These are phyloP conservation scores for Pythium aquatile DNA, from an alignment of 352 stramenopile species.

Conservation along the genomic window DNA sequence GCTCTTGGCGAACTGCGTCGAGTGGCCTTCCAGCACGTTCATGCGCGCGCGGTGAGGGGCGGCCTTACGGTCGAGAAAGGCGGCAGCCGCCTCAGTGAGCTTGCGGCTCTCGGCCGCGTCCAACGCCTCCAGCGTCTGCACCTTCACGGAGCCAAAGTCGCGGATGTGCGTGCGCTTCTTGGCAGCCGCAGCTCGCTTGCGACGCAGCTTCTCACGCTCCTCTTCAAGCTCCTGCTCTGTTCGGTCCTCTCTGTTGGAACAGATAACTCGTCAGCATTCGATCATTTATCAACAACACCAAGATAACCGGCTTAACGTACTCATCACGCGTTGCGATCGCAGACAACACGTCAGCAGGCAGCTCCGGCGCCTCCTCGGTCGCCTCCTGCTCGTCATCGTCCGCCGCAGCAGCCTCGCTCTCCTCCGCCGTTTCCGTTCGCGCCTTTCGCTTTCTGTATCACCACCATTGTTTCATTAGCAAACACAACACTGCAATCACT, in stretches of 20 bases:
- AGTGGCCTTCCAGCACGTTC: slow-evolving; percentile 67
- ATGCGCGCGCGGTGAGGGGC: slow-evolving; percentile 60
- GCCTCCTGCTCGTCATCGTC: slow-evolving; percentile 22
- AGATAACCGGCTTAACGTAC: slow-evolving; percentile 26
- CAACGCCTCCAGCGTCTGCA: slow-evolving; percentile 62
- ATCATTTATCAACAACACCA: background rate
- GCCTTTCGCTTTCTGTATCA: slow-evolving; percentile 43
- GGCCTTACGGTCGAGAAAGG: slow-evolving; percentile 49
- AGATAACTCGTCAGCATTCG: background rate
- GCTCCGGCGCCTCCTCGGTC: slow-evolving; percentile 35
- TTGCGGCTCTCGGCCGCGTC: slow-evolving; percentile 40
- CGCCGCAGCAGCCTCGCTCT: slow-evolving; percentile 19
- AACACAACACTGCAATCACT: too few relatives aligned
- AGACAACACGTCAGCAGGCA: slow-evolving; percentile 62
- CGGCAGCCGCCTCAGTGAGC: slow-evolving; percentile 42
- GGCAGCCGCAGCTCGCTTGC: slow-evolving; percentile 22
- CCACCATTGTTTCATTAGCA: too few relatives aligned
- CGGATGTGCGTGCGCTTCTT: slow-evolving; percentile 62
- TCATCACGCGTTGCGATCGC: slow-evolving; percentile 64
- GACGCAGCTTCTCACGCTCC: slow-evolving; percentile 20
- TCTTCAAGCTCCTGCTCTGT: slow-evolving; percentile 42
- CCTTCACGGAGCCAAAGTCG: slow-evolving; percentile 71
- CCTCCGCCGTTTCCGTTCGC: slow-evolving; percentile 22
- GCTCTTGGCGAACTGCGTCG: slow-evolving; percentile 71
- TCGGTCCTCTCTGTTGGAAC: slow-evolving; percentile 47